phyloP scores from a whole-genome alignment of 768 basidiomycete species.

The Boletus rufocinnamomeus region DNA sequence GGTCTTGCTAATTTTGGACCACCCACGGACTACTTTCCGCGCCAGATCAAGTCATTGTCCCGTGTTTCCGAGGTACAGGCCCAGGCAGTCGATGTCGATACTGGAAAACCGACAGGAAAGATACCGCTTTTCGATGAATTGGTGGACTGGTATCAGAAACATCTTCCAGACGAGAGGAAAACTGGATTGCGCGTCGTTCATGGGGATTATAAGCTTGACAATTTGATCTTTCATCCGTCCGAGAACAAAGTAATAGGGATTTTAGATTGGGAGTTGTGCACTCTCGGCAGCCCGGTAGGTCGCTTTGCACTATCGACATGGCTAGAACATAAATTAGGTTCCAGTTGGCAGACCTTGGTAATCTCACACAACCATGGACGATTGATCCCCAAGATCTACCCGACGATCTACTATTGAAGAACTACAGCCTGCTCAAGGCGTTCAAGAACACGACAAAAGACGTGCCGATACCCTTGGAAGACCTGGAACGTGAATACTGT shows the following conservation, averaged over 20 bases:
- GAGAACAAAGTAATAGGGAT: constrained; percentile 94
- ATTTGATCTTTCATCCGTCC: constrained; percentile 90
- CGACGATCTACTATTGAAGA: constrained; percentile 14
- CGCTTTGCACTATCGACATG: not conserved
- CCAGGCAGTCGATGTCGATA: constrained; percentile 63
- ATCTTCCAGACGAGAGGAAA: constrained; percentile 76
- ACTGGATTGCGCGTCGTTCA: constrained; percentile 87
- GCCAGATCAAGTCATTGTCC: constrained; percentile 89
- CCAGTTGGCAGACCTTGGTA: constrained; percentile 85
- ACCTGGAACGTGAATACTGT: constrained; percentile 83
- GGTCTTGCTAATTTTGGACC: constrained; percentile 76
- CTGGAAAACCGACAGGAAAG: constrained; percentile 56
- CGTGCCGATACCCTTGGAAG: constrained; percentile 65
- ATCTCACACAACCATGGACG: constrained; percentile 85
- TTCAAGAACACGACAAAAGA: constrained; percentile 62
- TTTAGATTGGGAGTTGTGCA: constrained; percentile 97
- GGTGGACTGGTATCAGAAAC: constrained; percentile 70
- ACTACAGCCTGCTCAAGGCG: constrained; percentile 43
- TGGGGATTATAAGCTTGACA: constrained; percentile 98
- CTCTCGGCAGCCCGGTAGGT: constrained; percentile 85
- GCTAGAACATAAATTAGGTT: not conserved
- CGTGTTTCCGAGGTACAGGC: constrained; percentile 83
- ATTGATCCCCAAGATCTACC: constrained; percentile 49
- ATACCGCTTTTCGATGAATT: constrained; percentile 78
- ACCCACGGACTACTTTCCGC: constrained; percentile 81